These are phyloP conservation scores for Xerocomellus intermedius DNA, from an alignment of 768 basidiomycete species.

Conservation along the genomic window DNA sequence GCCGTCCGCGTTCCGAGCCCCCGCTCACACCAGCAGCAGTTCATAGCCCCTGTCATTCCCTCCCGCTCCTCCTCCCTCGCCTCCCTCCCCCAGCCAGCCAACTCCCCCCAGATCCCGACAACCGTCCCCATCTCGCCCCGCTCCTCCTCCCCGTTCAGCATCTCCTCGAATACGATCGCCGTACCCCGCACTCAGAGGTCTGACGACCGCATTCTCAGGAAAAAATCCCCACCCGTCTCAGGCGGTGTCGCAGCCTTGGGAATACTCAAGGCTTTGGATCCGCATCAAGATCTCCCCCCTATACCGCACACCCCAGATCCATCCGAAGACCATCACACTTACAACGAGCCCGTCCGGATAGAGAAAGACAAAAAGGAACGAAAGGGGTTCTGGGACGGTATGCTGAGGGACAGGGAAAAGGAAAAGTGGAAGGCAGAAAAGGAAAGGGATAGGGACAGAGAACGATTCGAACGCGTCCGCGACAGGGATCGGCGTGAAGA, in stretches of 20 bases:
- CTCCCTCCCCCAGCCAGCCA: slow-evolving; percentile 43
- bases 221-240: slow-evolving; percentile 30
- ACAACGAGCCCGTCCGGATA: slow-evolving; percentile 26
- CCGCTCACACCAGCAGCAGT: slow-evolving; percentile 25
- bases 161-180: slow-evolving; percentile 24
- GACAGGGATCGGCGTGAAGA: slow-evolving; percentile 35
- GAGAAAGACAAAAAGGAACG: slow-evolving; percentile 50
- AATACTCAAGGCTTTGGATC: slow-evolving; percentile 53
- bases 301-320: slow-evolving; percentile 22
- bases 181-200: slow-evolving; percentile 14
- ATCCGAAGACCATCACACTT: slow-evolving; percentile 32
- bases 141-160: slow-evolving; percentile 48
- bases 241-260: slow-evolving; percentile 25
- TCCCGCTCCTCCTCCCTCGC: slow-evolving; percentile 54
- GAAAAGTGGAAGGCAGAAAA: slow-evolving; percentile 32
- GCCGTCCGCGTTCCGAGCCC: slow-evolving; percentile 20
- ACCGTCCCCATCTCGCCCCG: slow-evolving; percentile 27
- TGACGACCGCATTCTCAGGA: slow-evolving; percentile 25
- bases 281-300: slow-evolving; percentile 34
- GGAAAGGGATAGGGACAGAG: slow-evolving; percentile 39
- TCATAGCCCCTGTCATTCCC: slow-evolving; percentile 31
- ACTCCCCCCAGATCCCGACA: slow-evolving; percentile 38
- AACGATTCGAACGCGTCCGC: slow-evolving; percentile 30
- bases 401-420: slow-evolving; percentile 35
- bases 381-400: slow-evolving; percentile 53